Percentiles rank a stretch among this genome's conserved stretches.
Conservation (phyloP, 768 basidiomycete genomes). For the Amyloporia xantha region DNA sequence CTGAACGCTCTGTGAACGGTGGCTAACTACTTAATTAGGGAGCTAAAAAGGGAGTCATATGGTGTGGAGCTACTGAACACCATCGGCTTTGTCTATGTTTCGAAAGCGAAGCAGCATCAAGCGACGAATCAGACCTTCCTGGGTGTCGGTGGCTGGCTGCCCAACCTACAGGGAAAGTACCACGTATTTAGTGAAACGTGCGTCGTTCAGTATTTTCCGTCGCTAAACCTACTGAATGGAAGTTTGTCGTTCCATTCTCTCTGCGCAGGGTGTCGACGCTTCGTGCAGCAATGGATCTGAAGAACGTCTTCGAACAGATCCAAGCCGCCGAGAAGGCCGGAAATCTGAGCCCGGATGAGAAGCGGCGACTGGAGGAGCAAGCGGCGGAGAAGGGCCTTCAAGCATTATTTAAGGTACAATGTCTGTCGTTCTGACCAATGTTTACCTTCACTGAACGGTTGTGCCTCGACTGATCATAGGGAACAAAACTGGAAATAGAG, state of each 20-base stretch:
- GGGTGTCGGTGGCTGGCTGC: conserved; percentile 89
- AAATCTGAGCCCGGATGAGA: conserved; percentile 71
- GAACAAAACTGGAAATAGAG: conserved; percentile 87
- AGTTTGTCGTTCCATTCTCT: neutral
- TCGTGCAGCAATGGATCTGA: conserved; percentile 82
- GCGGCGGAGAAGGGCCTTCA: conserved; percentile 91
- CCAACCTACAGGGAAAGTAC: conserved; percentile 88
- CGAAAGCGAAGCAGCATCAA: conserved; percentile 78
- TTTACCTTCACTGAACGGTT: too few species aligned
- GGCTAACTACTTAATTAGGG: conserved; percentile 34
- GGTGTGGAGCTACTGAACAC: conserved; percentile 81
- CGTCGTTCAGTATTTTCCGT: conserved; percentile 24
- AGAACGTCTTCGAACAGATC: conserved; percentile 86
- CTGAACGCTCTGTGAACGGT: neutral
- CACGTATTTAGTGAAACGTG: conserved; percentile 92
- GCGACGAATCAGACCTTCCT: conserved; percentile 64
- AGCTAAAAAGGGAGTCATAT: conserved; percentile 81
- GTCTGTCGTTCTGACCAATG: too few species aligned
- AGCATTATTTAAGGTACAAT: conserved; percentile 76
- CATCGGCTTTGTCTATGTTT: conserved; percentile 78
- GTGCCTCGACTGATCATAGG: conserved; percentile 34
- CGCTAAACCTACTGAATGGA: neutral
- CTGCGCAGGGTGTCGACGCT: conserved; percentile 68
- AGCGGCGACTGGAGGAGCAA: conserved; percentile 79
- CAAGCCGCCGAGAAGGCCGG: conserved; percentile 86